Evolutionary conservation across 768 basidiomycete species (phyloP).

Genomic region (Pleurotus sapidus): DNA sequence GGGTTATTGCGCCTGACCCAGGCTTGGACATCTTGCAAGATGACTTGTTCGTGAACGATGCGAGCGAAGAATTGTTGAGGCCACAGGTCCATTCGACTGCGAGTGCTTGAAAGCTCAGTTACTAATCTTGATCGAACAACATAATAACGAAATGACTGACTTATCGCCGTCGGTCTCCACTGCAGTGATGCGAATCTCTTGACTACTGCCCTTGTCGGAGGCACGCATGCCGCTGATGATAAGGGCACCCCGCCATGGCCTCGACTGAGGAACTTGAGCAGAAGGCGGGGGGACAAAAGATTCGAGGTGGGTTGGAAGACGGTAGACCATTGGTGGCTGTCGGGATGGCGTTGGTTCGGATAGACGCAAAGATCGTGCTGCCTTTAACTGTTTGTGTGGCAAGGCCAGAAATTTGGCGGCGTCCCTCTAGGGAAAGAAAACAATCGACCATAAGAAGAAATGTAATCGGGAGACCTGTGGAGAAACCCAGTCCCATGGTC

Average conservation of each 20-base stretch:
- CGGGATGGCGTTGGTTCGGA: constrained; percentile 26
- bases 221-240: constrained; percentile 46
- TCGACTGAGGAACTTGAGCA: constrained; percentile 37
- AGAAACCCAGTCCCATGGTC: constrained; percentile 28
- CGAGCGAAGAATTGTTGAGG: constrained; percentile 45
- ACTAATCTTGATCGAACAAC: constrained; percentile 25
- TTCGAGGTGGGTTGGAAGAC: constrained; percentile 60
- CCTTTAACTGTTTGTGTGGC: constrained; percentile 37
- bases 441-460: constrained; percentile 13
- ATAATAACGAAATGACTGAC: constrained; percentile 41
- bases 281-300: constrained; percentile 54
- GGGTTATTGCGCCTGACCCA: constrained; percentile 49
- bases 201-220: constrained; percentile 44
- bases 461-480: constrained; percentile 12
- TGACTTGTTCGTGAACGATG: constrained; percentile 37
- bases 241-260: constrained; percentile 60
- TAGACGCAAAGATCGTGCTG: constrained; percentile 20
- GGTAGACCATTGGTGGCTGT: constrained; percentile 51
- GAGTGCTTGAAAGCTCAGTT: constrained; percentile 9
- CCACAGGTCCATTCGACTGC: constrained; percentile 54
- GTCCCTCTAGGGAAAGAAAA: constrained; percentile 9
- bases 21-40: constrained; percentile 43
- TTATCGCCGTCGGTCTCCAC: constrained; percentile 72
- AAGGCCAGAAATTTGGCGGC: constrained; percentile 9
- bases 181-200: constrained; percentile 57